Percentiles rank a stretch among this genome's conserved stretches.
phyloP scores from a whole-genome alignment of 768 basidiomycete genomes.

The Hydnomerulius pinastri region DNA sequence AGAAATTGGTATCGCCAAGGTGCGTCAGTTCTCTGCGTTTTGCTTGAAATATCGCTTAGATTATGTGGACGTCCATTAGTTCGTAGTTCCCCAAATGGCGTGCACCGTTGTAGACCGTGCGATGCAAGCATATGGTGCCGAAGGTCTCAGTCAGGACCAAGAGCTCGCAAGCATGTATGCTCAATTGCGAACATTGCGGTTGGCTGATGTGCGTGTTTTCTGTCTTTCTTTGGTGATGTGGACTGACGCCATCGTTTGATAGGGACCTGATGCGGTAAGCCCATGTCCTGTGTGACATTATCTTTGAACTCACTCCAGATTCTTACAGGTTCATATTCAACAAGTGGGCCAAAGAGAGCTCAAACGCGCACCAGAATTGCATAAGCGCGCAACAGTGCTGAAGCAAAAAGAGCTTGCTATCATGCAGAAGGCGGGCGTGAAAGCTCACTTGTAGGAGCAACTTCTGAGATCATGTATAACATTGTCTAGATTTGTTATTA shows the following conservation, averaged over 20 bases:
- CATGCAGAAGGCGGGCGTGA: conserved; percentile 60
- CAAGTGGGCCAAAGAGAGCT: conserved; percentile 92
- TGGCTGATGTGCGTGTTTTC: conserved; percentile 69
- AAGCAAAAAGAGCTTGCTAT: conserved; percentile 64
- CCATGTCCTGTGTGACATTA: background rate
- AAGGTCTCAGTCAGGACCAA: conserved; percentile 90
- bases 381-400: conserved; percentile 51
- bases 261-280: conserved; percentile 81
- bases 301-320: conserved; percentile 2
- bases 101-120: conserved; percentile 88
- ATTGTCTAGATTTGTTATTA: too few species aligned
- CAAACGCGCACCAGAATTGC: conserved; percentile 68
- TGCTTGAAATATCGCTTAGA: background rate
- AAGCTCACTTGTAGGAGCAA: conserved; percentile 52
- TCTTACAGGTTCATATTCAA: conserved; percentile 82
- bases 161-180: conserved; percentile 79
- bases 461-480: too few species aligned
- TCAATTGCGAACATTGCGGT: conserved; percentile 79
- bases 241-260: conserved; percentile 10
- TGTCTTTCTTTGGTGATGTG: background rate
- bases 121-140: conserved; percentile 96
- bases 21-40: conserved; percentile 28
- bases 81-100: conserved; percentile 92
- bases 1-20: conserved; percentile 98
- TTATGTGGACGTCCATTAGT: conserved; percentile 47